phyloP scores from a whole-genome alignment of 805 yeast species.

The Kodamaea fukazawae region DNA sequence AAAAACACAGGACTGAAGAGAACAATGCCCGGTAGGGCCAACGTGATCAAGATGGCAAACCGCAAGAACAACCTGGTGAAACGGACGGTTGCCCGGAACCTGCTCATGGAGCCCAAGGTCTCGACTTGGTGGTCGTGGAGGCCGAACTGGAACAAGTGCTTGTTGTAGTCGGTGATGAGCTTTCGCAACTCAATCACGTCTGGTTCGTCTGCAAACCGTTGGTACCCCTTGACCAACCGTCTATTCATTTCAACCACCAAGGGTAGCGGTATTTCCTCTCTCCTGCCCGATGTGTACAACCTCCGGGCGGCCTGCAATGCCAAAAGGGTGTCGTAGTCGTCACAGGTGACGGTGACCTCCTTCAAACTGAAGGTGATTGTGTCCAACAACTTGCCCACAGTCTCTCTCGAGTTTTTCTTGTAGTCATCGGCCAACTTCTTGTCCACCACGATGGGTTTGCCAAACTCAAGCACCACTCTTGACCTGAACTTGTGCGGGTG shows the following conservation, averaged over 20 bases:
- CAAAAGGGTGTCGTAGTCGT: slow-evolving; percentile 42
- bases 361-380: slow-evolving; percentile 32
- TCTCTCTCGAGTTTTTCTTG: slow-evolving; percentile 22
- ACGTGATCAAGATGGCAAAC: slow-evolving; percentile 28
- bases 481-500: slow-evolving; percentile 42
- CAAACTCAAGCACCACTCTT: slow-evolving; percentile 42
- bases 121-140: slow-evolving; percentile 43
- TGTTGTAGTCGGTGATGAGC: slow-evolving; percentile 34
- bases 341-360: slow-evolving; percentile 41
- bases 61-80: slow-evolving; percentile 27
- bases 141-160: slow-evolving; percentile 28
- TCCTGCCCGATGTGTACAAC: slow-evolving; percentile 32
- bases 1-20: slow-evolving; percentile 42
- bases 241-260: slow-evolving; percentile 43
- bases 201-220: slow-evolving; percentile 30
- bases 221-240: slow-evolving; percentile 36
- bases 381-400: slow-evolving; percentile 28
- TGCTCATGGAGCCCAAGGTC: slow-evolving; percentile 21
- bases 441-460: slow-evolving; percentile 38
- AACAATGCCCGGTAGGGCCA: slow-evolving; percentile 37
- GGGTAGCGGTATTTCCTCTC: slow-evolving; percentile 38
- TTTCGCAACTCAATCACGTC: slow-evolving; percentile 31
- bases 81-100: slow-evolving; percentile 19
- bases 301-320: slow-evolving; percentile 43
- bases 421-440: slow-evolving; percentile 27